Evolutionary conservation across 495 filamentous ascomycete species (phyloP).

Genomic region (Friedmanniomyces endolithicus): DNA sequence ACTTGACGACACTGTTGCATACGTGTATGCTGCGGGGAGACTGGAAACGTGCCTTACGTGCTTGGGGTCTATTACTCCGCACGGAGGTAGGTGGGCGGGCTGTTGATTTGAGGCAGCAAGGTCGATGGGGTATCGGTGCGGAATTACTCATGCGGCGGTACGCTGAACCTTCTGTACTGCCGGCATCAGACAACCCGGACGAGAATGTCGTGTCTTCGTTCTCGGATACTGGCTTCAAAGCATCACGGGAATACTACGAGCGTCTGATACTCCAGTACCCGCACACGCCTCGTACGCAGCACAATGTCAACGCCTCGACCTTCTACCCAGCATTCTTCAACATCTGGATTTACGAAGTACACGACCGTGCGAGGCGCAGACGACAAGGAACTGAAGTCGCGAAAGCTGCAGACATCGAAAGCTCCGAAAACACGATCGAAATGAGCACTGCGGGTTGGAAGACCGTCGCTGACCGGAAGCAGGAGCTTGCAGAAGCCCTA

Average conservation of each 20-base stretch:
- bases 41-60: constrained; percentile 48
- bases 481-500: constrained; percentile 36
- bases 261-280: constrained; percentile 56
- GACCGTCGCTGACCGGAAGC: constrained; percentile 13
- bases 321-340: constrained; percentile 60
- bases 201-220: constrained; percentile 24
- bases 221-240: constrained; percentile 41
- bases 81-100: constrained; percentile 38
- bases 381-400: neutral
- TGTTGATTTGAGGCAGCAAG: constrained; percentile 44
- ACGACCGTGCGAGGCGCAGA: constrained; percentile 33
- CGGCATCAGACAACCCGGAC: neutral
- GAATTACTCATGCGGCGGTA: constrained; percentile 45
- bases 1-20: constrained; percentile 50
- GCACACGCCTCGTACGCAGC: constrained; percentile 20
- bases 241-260: constrained; percentile 53
- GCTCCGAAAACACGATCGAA: neutral
- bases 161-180: too few relatives aligned
- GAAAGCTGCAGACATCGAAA: neutral
- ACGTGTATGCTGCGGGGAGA: constrained; percentile 48
- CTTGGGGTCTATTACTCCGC: constrained; percentile 52
- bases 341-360: constrained; percentile 50
- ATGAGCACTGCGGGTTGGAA: neutral
- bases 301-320: constrained; percentile 36
- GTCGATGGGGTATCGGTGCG: constrained; percentile 57